A percentile compares a stretch with the other conserved stretches of the same genome.
Conservation (phyloP, 306 rosid genomes). For the Mucuna pruriens region DNA sequence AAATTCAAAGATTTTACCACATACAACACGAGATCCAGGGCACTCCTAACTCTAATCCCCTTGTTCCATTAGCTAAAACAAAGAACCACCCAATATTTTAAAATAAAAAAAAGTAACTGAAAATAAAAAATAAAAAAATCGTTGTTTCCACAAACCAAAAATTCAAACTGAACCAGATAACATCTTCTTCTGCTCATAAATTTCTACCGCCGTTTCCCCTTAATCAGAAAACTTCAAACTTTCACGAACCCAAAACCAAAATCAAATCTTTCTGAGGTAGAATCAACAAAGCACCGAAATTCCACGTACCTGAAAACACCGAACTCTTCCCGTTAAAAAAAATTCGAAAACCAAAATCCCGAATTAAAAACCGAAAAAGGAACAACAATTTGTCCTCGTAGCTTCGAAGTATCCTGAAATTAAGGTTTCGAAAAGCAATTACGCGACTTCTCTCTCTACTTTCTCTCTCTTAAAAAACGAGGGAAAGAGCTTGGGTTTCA, state of each 20-base stretch:
- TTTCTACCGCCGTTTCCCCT: background rate
- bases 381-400: slow-evolving; percentile 4
- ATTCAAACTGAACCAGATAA: slow-evolving; percentile 32
- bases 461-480: slow-evolving; percentile 59
- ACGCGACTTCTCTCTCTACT: slow-evolving; percentile 43
- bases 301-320: slow-evolving; percentile 56
- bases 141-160: slow-evolving; percentile 29
- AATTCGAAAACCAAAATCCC: background rate
- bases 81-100: background rate
- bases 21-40: slow-evolving; percentile 42
- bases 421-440: slow-evolving; percentile 2
- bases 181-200: background rate
- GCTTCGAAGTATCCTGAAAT: slow-evolving; percentile 41
- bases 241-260: slow-evolving; percentile 19
- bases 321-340: slow-evolving; percentile 4
- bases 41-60: slow-evolving; percentile 23
- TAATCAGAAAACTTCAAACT: slow-evolving; percentile 13
- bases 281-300: slow-evolving; percentile 32
- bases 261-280: slow-evolving; percentile 13
- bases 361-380: background rate
- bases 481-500: slow-evolving; percentile 39
- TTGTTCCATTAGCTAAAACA: slow-evolving; percentile 24
- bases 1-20: slow-evolving; percentile 29
- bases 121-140: background rate
- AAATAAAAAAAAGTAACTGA: background rate